Conservation (phyloP, 2,329 filamentous ascomycete species). For the Shiraia sp. region DNA sequence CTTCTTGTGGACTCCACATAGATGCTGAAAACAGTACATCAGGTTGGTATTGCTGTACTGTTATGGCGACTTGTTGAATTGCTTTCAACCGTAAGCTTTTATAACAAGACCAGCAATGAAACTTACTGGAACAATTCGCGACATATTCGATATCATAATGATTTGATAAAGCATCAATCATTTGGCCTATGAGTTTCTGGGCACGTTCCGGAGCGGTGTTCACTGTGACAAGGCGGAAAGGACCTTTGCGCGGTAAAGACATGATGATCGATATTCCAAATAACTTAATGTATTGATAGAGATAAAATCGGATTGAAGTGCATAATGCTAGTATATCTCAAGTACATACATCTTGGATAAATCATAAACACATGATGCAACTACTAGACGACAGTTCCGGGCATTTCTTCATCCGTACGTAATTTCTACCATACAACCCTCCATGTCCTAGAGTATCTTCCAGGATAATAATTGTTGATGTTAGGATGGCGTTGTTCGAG, state of each 20-base stretch:
- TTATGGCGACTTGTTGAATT: slow-evolving; percentile 60
- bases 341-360: too few species aligned
- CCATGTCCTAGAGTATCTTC: too few species aligned
- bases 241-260: slow-evolving; percentile 45
- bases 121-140: slow-evolving; percentile 64
- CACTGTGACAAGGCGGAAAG: slow-evolving; percentile 68
- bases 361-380: too few species aligned
- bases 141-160: slow-evolving; percentile 65
- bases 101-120: neutral
- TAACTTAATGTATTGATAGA: neutral
- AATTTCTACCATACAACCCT: too few species aligned
- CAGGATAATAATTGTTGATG: too few species aligned
- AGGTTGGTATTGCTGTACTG: slow-evolving; percentile 57
- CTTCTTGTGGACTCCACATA: slow-evolving; percentile 60
- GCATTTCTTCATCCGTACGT: neutral
- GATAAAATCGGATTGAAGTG: neutral
- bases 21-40: slow-evolving; percentile 66
- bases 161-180: slow-evolving; percentile 65
- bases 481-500: too few species aligned
- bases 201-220: slow-evolving; percentile 70
- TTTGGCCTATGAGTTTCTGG: slow-evolving; percentile 62
- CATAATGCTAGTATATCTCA: too few species aligned
- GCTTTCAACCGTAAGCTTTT: slow-evolving; percentile 35
- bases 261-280: neutral
- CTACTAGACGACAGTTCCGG: neutral